Base-by-base conservation (phyloP, 2,329 filamentous ascomycete species). In the Penicillium sp. region DNA sequence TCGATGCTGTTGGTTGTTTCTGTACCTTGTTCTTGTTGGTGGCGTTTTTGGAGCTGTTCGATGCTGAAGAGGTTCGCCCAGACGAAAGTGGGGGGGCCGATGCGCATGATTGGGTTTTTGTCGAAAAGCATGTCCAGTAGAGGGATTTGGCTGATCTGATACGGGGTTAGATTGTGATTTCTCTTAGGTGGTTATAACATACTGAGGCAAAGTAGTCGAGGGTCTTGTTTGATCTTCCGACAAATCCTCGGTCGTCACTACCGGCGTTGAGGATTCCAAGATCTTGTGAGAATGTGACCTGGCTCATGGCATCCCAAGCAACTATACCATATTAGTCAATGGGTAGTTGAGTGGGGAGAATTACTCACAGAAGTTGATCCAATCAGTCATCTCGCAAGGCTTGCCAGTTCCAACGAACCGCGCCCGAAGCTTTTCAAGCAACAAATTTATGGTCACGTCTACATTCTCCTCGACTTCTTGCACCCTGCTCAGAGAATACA, bases 371-470 rank as follows among this genome's bases (percentile, higher is more conserved):
- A 60, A 65, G 25, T 59, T 59, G 14, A 78, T 62, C 75, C 77
- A 81, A 16, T 77, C 67, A 3, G 75, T 74, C 33, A 81, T 68
- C 23, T 78, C 68, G 51, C 72, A 77, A 0, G 57, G 53, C 46
- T 70, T 68, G 3, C 60, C 65, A 1, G 60, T 52, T 21, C 67
- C 49, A 4, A 71, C 61, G 55, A 74, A 78, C 2, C 64, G 56
- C 1, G 61, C 60, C 4, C 74, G 68, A 0, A 77, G 59, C 23
- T 71, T 64, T 3, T 64, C 52, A 42, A 71, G 70, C 14, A 77
- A 65, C 3, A 67, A 45, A 2, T 59, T 52, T 11, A 77, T 72
- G 4, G 71, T 66, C 6, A 66, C 58, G 52, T 72, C 67, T 35
- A 72, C 63, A 16, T 55, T 55, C 1, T 51, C 39, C 53, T 71